These are phyloP conservation scores for Arabidopsis arenosa DNA, from an alignment of 345 rosid species.

Conservation along the genomic window DNA sequence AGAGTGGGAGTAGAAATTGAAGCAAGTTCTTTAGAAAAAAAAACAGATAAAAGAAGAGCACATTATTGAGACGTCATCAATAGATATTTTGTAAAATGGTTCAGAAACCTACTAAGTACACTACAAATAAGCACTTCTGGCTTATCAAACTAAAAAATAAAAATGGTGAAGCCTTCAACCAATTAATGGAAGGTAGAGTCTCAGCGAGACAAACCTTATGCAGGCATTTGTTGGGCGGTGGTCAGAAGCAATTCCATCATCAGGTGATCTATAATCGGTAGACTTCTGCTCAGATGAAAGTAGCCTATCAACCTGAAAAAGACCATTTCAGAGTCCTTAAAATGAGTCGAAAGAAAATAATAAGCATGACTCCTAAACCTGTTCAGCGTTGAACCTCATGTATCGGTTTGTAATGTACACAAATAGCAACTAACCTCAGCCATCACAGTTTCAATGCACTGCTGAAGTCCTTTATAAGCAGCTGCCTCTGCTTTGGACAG, in stretches of 20 bases:
- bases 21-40: conserved; percentile 3
- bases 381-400: conserved; percentile 6
- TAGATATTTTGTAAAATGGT: conserved; percentile 7
- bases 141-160: neutral
- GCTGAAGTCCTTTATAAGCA: conserved; percentile 99
- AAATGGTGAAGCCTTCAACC: conserved; percentile 5
- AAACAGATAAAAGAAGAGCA: neutral
- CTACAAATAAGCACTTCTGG: conserved; percentile 12
- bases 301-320: conserved; percentile 80
- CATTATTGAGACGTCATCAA: neutral
- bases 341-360: conserved; percentile 1
- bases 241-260: conserved; percentile 92
- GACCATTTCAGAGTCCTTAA: conserved; percentile 21
- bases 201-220: conserved; percentile 64
- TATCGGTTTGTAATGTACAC: conserved; percentile 23
- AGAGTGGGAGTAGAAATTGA: conserved; percentile 18
- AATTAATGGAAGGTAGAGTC: conserved; percentile 12
- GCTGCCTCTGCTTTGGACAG: conserved; percentile 98
- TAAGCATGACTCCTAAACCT: conserved; percentile 14
- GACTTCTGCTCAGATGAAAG: conserved; percentile 94
- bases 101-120: conserved; percentile 20
- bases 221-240: conserved; percentile 99
- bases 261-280: conserved; percentile 91
- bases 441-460: conserved; percentile 99
- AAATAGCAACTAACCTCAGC: conserved; percentile 78